These are phyloP conservation scores for Pleurotus eryngii DNA, from an alignment of 768 basidiomycete genomes.

Conservation along the genomic window DNA sequence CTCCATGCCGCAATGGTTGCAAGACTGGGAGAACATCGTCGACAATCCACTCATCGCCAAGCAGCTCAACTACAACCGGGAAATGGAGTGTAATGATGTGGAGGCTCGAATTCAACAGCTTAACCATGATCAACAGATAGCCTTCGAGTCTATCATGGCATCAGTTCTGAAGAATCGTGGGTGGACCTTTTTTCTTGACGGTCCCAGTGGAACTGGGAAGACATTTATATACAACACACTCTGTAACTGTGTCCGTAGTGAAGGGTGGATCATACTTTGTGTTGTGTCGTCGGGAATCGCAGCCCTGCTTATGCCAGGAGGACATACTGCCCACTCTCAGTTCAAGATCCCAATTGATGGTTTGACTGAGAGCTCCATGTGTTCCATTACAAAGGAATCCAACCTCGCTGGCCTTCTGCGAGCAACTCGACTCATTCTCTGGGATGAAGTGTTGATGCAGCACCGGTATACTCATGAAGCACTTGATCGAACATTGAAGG, in stretches of 20 bases:
- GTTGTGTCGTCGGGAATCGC: slow-evolving; percentile 31
- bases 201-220: slow-evolving; percentile 43
- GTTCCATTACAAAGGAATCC: slow-evolving; percentile 30
- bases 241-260: slow-evolving; percentile 21
- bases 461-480: no score
- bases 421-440: slow-evolving; percentile 32
- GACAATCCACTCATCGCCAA: no score
- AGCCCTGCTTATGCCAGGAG: slow-evolving; percentile 24
- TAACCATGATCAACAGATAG: slow-evolving; percentile 15
- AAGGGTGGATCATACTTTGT: slow-evolving; percentile 37
- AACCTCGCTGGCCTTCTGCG: slow-evolving; percentile 29
- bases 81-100: no score
- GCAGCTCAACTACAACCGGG: no score
- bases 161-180: slow-evolving; percentile 22
- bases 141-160: slow-evolving; percentile 23
- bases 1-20: no score
- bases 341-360: slow-evolving; percentile 45
- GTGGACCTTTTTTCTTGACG: slow-evolving; percentile 21
- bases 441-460: slow-evolving; percentile 31
- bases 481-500: no score
- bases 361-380: slow-evolving; percentile 23
- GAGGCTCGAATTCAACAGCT: no score
- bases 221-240: slow-evolving; percentile 40
- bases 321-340: slow-evolving; percentile 42
- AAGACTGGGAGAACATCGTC: no score